phyloP scores from a whole-genome alignment of 768 basidiomycete species.

The Boletus sensibilis region DNA sequence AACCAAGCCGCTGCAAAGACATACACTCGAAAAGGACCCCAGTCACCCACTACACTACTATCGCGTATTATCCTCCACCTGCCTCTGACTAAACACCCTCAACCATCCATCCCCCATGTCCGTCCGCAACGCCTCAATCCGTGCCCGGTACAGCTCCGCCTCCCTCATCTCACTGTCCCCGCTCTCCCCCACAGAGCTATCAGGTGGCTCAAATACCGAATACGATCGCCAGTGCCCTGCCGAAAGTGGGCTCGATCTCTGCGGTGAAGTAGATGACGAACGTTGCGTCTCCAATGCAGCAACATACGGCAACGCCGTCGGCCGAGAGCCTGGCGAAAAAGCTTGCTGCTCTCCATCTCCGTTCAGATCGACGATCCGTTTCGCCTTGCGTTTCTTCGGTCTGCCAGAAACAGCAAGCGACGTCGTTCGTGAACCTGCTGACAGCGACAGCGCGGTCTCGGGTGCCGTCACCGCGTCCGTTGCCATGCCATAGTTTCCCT shows the following conservation, averaged over 20 bases:
- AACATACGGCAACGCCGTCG: conserved; percentile 1
- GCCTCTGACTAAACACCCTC: conserved; percentile 76
- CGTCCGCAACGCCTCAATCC: conserved; percentile 77
- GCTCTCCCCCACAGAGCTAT: neutral
- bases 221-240: conserved; percentile 17
- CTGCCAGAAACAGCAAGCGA: conserved; percentile 47
- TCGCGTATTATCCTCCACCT: conserved; percentile 15
- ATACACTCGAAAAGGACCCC: conserved; percentile 29
- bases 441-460: conserved; percentile 26
- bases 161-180: conserved; percentile 40
- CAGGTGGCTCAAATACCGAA: conserved; percentile 58
- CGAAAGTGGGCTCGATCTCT: conserved; percentile 15
- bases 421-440: conserved; percentile 40
- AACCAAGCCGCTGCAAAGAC: conserved; percentile 15
- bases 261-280: conserved; percentile 20
- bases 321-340: conserved; percentile 25
- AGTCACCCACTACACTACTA: conserved; percentile 23
- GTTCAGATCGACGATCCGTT: conserved; percentile 79
- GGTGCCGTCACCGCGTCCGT: conserved; percentile 22
- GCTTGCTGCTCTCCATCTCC: conserved; percentile 40
- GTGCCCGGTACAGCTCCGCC: conserved; percentile 71
- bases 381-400: conserved; percentile 58
- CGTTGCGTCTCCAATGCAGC: neutral
- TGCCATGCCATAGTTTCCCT: conserved; percentile 12
- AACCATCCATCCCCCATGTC: conserved; percentile 92